Evolutionary conservation across 2,329 filamentous ascomycete genomes (phyloP).

Genomic region (Penicillium sp.): DNA sequence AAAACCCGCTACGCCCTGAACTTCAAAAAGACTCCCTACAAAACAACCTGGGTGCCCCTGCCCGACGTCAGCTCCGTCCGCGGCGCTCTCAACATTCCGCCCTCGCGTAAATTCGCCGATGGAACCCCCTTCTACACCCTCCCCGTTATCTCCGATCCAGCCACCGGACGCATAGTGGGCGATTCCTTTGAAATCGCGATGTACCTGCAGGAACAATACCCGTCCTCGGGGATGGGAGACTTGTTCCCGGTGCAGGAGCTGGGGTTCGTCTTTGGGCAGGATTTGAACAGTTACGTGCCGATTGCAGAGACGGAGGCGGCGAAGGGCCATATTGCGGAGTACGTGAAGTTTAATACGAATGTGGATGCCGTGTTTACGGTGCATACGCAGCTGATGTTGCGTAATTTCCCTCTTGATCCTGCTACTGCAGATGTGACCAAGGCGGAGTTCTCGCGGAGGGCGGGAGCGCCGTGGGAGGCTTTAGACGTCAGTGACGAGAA

Average conservation of each 20-base stretch:
- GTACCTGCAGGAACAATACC: slow-evolving; percentile 56
- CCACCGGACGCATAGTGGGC: slow-evolving; percentile 47
- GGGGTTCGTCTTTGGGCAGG: slow-evolving; percentile 39
- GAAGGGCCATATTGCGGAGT: slow-evolving; percentile 29
- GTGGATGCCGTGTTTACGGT: slow-evolving; percentile 56
- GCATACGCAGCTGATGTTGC: slow-evolving; percentile 42
- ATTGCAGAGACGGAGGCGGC: slow-evolving; percentile 17
- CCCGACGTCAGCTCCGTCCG: slow-evolving; percentile 54
- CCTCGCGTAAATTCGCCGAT: slow-evolving; percentile 56
- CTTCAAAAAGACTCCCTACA: slow-evolving; percentile 49
- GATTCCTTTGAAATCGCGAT: slow-evolving; percentile 67
- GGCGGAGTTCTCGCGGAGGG: slow-evolving; percentile 51
- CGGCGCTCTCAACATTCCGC: slow-evolving; percentile 44
- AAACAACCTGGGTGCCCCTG: slow-evolving; percentile 54
- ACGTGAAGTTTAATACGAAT: slow-evolving; percentile 54
- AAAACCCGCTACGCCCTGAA: slow-evolving; percentile 53
- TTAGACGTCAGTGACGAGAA: slow-evolving; percentile 40
- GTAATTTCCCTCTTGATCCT: slow-evolving; percentile 53
- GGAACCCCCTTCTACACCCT: slow-evolving; percentile 61
- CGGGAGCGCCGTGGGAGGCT: slow-evolving; percentile 40
- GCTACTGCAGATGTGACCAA: slow-evolving; percentile 45
- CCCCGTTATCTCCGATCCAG: slow-evolving; percentile 54
- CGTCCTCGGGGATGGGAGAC: slow-evolving; percentile 41
- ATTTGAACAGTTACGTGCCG: slow-evolving; percentile 38
- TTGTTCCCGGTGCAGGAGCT: slow-evolving; percentile 51